A percentile compares a stretch with the other conserved stretches of the same genome.
phyloP scores from a whole-genome alignment of 441 rosid species.

The Populus trichocarpa region DNA sequence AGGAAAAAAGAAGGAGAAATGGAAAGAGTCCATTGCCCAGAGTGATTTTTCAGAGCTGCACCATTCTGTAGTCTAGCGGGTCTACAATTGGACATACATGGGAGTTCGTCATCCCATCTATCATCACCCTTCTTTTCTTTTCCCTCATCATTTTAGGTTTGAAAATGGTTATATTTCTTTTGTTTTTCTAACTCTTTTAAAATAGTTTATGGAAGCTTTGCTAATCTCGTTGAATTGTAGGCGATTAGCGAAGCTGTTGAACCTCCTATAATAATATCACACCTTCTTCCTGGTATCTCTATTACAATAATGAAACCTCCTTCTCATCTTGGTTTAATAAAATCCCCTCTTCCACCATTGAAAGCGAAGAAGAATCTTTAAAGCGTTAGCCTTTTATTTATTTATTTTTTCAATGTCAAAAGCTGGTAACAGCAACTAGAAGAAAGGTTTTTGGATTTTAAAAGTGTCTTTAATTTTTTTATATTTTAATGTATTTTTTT shows the following conservation, averaged over 20 bases:
- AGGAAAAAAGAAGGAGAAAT: background rate
- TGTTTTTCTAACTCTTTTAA: background rate
- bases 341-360: background rate
- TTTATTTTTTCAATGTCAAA: slow-evolving; percentile 7
- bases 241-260: background rate
- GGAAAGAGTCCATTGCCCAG: background rate
- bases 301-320: background rate
- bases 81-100: slow-evolving; percentile 19
- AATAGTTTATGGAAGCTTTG: slow-evolving; percentile 25
- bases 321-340: background rate
- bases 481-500: no score
- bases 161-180: no score
- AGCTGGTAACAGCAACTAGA: slow-evolving; percentile 12
- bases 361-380: slow-evolving; percentile 13
- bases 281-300: slow-evolving; percentile 4
- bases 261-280: background rate
- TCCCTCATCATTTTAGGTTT: no score
- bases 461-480: no score
- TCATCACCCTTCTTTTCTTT: background rate
- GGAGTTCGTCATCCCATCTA: slow-evolving; percentile 19
- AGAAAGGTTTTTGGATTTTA: background rate
- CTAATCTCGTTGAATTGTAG: background rate
- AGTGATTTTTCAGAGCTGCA: background rate
- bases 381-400: slow-evolving; percentile 7
- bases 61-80: background rate